Evolutionary conservation across 768 basidiomycete genomes (phyloP), one percentile per base, ranked within the genome.

Genomic region (Termitomyces titanicus): DNA sequence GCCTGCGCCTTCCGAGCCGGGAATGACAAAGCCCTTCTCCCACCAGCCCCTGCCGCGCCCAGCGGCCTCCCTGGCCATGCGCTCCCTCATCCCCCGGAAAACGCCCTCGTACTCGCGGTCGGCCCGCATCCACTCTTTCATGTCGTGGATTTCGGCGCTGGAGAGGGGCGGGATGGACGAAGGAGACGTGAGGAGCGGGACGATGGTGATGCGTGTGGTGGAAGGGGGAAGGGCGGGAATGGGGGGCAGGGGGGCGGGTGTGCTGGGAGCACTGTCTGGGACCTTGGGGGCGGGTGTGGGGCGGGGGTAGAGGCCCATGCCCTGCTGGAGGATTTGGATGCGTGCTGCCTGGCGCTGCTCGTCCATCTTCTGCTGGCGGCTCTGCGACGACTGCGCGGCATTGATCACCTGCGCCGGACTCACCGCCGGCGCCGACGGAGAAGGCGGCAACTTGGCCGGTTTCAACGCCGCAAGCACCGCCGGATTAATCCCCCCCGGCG

Each of bases 111-210:
- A 60, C 49, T 25, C 40, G 27, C 11, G 11, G n/a, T 60, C 56
- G 4, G 63, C 68, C 58, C 74, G 70, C 77, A 88, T 83, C 89
- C 89, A 92, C 39, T 54, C 66, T 61, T 85, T 70, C 43, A 91
- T 69, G 38, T 78, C 62, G 22, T 51, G 55, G 24, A 89, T 79
- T 64, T 91, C 85, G 1, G 66, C 64, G 8, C 74, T 66, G 7
- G 63, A 57, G 17, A 94, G 70, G 0, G 77, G 63, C 2, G 84
- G 87, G 47, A 89, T 87, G 43, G 2, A 93, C 79, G 52, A 79
- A 68, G 8, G 82, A 79, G 40, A n/a, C n/a, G n/a, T n/a, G n/a
- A n/a, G n/a, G n/a, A n/a, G n/a, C n/a, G n/a, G 43, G 2, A 93
- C 79, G 52, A 79, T 68, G 8, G 82, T 79, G 40, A 91, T 75